Evolutionary conservation across 1,284 basidiomycete species (phyloP), one percentile per base, ranked within the genome.

Genomic region (Pterula multifida): DNA sequence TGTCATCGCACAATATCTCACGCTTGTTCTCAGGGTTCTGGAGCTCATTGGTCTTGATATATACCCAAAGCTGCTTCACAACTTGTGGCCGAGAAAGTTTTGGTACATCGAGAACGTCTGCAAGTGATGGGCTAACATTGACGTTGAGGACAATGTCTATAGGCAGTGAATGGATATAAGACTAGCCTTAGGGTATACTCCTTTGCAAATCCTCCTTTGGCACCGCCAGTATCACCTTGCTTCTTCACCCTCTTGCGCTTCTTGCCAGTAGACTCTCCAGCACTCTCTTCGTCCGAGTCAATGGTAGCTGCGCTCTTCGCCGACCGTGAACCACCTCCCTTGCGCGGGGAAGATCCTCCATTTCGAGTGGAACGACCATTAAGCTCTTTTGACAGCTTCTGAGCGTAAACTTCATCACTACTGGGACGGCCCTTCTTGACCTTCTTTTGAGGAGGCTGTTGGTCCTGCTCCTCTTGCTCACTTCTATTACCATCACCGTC

Each of bases 61-160:
- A 84, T 11, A 73, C 77, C 90, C 90, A 93, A 2, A 93, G 66
- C 53, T 81, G 78, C 64, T 92, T 93, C 47, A 92, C 90, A 26
- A 90, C 85, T 59, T 90, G 88, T n/a, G 87, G 87, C 24, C 90
- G 81, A 19, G 89, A 86, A 53, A 89, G 69, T 63, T 76, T 78
- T 36, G 78, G 73, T 22, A 69, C 65, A 28, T 72, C 65, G 21
- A 86, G 64, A 26, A 89, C 65, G 25, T 73, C 69, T 3, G 81
- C 75, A 46, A 88, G 62, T 26, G 84, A 79, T 54, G 69, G 76
- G 57, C 85, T 89, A 56, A 48, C 47, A 51, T 28, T 12, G 22
- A 49, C 32, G 50, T 51, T 47, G 48, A 47, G 19, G 45, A 50
- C 47, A 4, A 47, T 48, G 13, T 32, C 51, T 50, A 28, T 49